Evolutionary conservation across 192 early-diverging fungal genomes (phyloP).

Genomic region (Endogone sp.): DNA sequence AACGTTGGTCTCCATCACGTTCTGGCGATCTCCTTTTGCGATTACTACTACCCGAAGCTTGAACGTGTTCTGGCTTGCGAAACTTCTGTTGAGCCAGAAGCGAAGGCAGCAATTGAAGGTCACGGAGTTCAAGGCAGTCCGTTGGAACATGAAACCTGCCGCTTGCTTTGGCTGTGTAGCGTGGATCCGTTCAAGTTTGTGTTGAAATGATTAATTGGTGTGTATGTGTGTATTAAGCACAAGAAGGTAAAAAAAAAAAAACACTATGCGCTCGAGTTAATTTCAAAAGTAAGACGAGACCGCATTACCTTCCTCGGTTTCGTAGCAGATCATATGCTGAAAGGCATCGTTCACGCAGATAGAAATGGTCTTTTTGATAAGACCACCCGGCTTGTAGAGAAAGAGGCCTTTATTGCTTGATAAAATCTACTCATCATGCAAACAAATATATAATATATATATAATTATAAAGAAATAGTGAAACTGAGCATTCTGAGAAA

Average conservation of each 20-base stretch:
- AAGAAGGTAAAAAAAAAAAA: no score
- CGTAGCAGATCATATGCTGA: constrained; percentile 36
- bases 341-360: constrained; percentile 37
- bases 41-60: background rate
- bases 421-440: no score
- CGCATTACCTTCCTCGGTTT: constrained; percentile 7
- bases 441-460: no score
- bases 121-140: background rate
- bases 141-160: background rate
- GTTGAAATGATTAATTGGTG: no score
- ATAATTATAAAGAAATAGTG: no score
- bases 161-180: background rate
- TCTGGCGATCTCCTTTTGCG: background rate
- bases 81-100: background rate
- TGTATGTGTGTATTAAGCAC: no score
- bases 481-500: no score
- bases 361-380: constrained; percentile 64
- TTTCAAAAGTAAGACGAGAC: no score
- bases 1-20: background rate
- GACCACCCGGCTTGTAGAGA: constrained; percentile 33
- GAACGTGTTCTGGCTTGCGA: background rate
- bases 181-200: no score
- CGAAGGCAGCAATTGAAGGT: background rate
- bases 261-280: no score
- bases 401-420: background rate